Conservation (phyloP, 179 eudicot species). For the Silene noctiflora region DNA sequence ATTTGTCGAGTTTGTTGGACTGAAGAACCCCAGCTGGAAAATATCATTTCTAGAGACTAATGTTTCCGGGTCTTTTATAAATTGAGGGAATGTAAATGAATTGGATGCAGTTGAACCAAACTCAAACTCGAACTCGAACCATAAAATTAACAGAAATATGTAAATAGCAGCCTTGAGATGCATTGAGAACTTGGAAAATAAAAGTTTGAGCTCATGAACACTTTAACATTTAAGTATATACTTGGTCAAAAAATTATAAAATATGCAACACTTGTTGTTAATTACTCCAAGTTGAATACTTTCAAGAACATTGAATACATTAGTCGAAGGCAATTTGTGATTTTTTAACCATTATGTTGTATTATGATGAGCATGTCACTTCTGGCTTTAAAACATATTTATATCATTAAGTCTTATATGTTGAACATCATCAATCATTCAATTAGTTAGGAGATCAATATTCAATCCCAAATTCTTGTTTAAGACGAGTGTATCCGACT, state of each 20-base stretch:
- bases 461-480: too few species aligned
- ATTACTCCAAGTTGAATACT: not conserved
- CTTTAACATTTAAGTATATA: too few species aligned
- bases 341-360: not conserved
- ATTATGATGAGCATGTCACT: not conserved
- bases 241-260: not conserved
- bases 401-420: not conserved
- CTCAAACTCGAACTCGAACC: not conserved
- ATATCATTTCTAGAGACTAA: slow-evolving; percentile 14
- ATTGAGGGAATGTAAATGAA: slow-evolving; percentile 8
- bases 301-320: not conserved
- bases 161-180: not conserved
- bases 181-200: not conserved
- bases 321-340: not conserved
- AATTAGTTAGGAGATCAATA: not conserved
- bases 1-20: slow-evolving; percentile 24
- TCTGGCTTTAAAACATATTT: not conserved
- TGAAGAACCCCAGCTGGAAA: slow-evolving; percentile 27
- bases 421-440: not conserved
- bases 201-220: not conserved
- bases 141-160: not conserved
- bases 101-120: not conserved
- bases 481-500: too few species aligned
- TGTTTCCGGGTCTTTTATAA: slow-evolving; percentile 23
- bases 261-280: not conserved